phyloP scores from a whole-genome alignment of 495 filamentous ascomycete genomes.

The Sabuloglossum arenarium region DNA sequence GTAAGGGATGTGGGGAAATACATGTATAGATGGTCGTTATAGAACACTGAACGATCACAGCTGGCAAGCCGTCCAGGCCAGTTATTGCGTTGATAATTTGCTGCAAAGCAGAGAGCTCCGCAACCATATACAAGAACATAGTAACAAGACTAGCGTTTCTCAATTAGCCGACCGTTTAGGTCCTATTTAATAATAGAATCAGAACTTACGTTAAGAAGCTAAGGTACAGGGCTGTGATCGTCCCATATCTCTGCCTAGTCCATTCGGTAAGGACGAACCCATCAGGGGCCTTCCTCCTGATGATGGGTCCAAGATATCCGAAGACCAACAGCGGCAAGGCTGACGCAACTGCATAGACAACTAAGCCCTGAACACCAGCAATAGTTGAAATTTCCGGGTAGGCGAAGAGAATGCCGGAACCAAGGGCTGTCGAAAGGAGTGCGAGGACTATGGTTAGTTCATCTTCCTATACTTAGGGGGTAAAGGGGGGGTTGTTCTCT shows the following conservation, averaged over 20 bases:
- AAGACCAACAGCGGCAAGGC: slow-evolving; percentile 47
- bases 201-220: slow-evolving; percentile 36
- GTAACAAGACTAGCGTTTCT: slow-evolving; percentile 31
- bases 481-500: background rate
- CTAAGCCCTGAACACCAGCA: slow-evolving; percentile 48
- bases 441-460: slow-evolving; percentile 17
- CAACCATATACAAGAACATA: slow-evolving; percentile 64
- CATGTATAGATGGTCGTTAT: slow-evolving; percentile 63
- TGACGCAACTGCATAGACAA: slow-evolving; percentile 49
- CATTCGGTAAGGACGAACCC: slow-evolving; percentile 66
- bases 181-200: background rate
- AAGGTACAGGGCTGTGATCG: slow-evolving; percentile 40
- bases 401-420: slow-evolving; percentile 56
- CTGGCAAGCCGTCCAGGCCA: slow-evolving; percentile 48
- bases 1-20: slow-evolving; percentile 13
- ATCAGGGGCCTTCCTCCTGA: slow-evolving; percentile 49
- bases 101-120: slow-evolving; percentile 51
- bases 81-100: slow-evolving; percentile 53
- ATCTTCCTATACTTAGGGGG: slow-evolving; percentile 1
- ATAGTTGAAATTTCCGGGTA: slow-evolving; percentile 68
- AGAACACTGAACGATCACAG: slow-evolving; percentile 47
- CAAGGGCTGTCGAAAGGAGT: slow-evolving; percentile 33
- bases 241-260: slow-evolving; percentile 51
- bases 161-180: background rate
- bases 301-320: slow-evolving; percentile 46